Percentiles rank a stretch among this genome's conserved stretches.
Conservation (phyloP, 2,329 filamentous ascomycete species). For the Aspergillus novofumigatus region DNA sequence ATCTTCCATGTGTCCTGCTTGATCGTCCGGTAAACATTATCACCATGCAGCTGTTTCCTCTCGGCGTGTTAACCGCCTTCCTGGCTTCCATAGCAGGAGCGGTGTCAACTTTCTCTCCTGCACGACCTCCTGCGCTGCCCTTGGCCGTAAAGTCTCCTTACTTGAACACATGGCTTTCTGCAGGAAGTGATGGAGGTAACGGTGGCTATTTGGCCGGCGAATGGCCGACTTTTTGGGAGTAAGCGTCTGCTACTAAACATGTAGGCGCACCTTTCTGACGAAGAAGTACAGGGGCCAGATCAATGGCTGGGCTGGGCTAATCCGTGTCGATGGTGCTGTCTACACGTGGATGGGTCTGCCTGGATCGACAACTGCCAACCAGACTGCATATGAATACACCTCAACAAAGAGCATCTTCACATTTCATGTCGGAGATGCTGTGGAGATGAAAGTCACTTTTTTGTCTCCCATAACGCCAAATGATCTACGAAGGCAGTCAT, state of each 20-base stretch:
- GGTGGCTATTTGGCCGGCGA: slow-evolving; percentile 64
- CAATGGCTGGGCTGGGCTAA: slow-evolving; percentile 64
- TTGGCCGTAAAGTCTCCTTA: slow-evolving; percentile 73
- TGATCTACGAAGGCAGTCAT: slow-evolving; percentile 63
- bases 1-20: slow-evolving; percentile 17
- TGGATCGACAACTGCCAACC: slow-evolving; percentile 47
- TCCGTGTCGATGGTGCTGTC: slow-evolving; percentile 61
- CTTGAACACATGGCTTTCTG: slow-evolving; percentile 65
- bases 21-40: slow-evolving; percentile 10
- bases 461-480: slow-evolving; percentile 65
- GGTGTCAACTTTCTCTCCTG: slow-evolving; percentile 58
- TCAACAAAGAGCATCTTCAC: slow-evolving; percentile 68
- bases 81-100: slow-evolving; percentile 22
- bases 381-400: slow-evolving; percentile 65
- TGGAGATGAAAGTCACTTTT: slow-evolving; percentile 66
- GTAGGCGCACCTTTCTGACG: not conserved
- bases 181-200: slow-evolving; percentile 58
- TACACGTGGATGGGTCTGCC: slow-evolving; percentile 67
- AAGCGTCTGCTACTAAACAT: slow-evolving; percentile 27
- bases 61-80: slow-evolving; percentile 22
- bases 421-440: slow-evolving; percentile 58
- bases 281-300: slow-evolving; percentile 46
- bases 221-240: slow-evolving; percentile 69
- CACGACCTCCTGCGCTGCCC: slow-evolving; percentile 64
- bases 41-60: slow-evolving; percentile 27